Percentiles rank a stretch among this genome's conserved stretches.
Conservation (phyloP, 176 grass and related monocot species). For the Aegilops longissima region DNA sequence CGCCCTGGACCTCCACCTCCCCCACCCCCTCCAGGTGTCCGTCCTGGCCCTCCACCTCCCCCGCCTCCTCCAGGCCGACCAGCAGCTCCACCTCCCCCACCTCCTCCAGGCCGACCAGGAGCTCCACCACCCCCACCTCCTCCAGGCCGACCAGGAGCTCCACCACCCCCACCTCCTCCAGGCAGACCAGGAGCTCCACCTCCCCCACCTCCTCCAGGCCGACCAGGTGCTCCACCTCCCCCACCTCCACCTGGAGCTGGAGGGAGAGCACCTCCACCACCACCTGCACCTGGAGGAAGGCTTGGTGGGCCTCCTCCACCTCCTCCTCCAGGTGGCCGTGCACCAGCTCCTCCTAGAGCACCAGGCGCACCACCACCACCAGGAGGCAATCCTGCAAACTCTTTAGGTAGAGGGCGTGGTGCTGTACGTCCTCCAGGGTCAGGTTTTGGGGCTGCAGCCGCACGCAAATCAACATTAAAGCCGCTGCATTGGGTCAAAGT, state of each 20-base stretch:
- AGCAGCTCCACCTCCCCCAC: conserved; percentile 32
- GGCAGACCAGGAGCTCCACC: conserved; percentile 24
- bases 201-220: conserved; percentile 49
- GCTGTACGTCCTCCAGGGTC: conserved; percentile 44
- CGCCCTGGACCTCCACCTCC: conserved; percentile 29
- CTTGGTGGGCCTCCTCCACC: conserved; percentile 59
- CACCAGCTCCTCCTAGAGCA: conserved; percentile 75
- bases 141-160: conserved; percentile 26
- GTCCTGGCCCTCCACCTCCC: conserved; percentile 23
- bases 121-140: conserved; percentile 37
- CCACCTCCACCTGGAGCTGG: conserved; percentile 51
- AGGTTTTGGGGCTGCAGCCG: conserved; percentile 42
- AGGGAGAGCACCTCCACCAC: conserved; percentile 64
- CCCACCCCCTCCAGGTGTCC: conserved; percentile 16
- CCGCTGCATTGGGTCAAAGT: conserved; percentile 98
- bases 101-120: conserved; percentile 28
- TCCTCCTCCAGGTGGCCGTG: conserved; percentile 57
- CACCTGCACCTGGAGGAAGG: conserved; percentile 57
- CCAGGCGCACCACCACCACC: conserved; percentile 75
- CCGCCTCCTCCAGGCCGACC: conserved; percentile 22
- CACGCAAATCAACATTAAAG: conserved; percentile 81
- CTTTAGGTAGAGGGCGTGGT: conserved; percentile 70
- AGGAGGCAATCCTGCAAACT: conserved; percentile 44
- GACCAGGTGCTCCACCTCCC: conserved; percentile 52
- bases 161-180: conserved; percentile 34